Percentiles rank a stretch among this genome's conserved stretches.
Evolutionary conservation across 495 filamentous ascomycete genomes (phyloP).

Genomic region (Xanthoparmelia taractica): DNA sequence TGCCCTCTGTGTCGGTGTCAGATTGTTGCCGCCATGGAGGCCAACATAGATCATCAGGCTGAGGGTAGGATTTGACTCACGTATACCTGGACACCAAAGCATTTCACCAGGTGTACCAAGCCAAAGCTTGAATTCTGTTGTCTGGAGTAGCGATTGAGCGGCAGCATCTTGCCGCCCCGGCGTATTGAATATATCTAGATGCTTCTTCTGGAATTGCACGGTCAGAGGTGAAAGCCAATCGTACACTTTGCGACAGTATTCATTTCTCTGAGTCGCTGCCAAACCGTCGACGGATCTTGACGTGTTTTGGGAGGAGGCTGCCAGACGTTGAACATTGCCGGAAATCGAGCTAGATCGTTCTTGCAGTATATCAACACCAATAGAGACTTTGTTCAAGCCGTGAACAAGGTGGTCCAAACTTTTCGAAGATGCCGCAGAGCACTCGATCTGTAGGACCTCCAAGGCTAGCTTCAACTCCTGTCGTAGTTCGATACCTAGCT

Average conservation of each 20-base stretch:
- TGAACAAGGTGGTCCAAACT: neutral
- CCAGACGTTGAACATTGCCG: neutral
- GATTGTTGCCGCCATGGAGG: neutral
- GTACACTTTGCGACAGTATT: neutral
- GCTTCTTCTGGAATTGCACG: neutral
- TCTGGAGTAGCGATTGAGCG: neutral
- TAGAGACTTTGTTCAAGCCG: neutral
- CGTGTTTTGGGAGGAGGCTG: neutral
- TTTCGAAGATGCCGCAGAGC: neutral
- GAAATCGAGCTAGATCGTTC: neutral
- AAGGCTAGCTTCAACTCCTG: neutral
- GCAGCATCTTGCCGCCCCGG: neutral
- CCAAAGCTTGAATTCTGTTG: neutral
- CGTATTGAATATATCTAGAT: neutral
- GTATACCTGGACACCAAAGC: constrained; percentile 1
- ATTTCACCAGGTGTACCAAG: neutral
- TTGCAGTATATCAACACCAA: neutral
- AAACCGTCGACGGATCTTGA: neutral
- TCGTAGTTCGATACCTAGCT: neutral
- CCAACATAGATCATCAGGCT: neutral
- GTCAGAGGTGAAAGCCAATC: neutral
- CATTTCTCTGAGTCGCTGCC: neutral
- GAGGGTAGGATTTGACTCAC: neutral
- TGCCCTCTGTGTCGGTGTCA: neutral
- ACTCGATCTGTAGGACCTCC: neutral